Base-by-base conservation (phyloP, 2,329 filamentous ascomycete genomes). In the Thielaviopsis punctulata region DNA sequence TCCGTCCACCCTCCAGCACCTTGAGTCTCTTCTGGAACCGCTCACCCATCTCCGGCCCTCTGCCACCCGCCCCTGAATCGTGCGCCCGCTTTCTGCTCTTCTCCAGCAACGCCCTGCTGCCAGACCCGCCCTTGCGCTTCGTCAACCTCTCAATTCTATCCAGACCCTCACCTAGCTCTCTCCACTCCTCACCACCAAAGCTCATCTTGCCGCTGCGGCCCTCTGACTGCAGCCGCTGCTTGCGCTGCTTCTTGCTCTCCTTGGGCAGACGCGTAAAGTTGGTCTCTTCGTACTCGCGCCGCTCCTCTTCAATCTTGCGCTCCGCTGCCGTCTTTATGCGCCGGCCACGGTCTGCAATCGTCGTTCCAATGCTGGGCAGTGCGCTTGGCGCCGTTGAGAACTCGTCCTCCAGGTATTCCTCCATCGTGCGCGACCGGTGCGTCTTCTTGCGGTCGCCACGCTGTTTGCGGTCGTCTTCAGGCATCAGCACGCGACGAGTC, bases 161-260 rank as follows among this genome's bases (percentile, higher is more conserved):
- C 49, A 89, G 77, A 7, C 88, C 87, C 63, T 89, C 82, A 53
- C 86, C 86, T 45, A 98, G 70, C 23, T 84, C 81, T 57, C 82
- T 78, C 86, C 88, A 96, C 63, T 96, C 92, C 67, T 96, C 92
- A 49, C 92, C 92, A 56, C 90, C 90, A 68, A 79, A 80, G 60
- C 69, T 68, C 85, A 95, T 66, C 73, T 80, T 67, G 58, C 69
- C 64, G 24, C 52, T 55, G 10, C 52, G 25, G 24, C 50, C 52
- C 46, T 51, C 53, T 9, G 69, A 69, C 41, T 70, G 69, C 25
- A 70, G 69, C 63, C 76, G 73, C 64, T 76, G 79, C 69, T 84
- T 82, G 54, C 72, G 69, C 4, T 95, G 88, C 69, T 94, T 95
- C 74, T 95, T 96, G 68, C 80, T 85, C 65, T 85, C 78, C 60